phyloP scores from a whole-genome alignment of 1,139 yeast genomes.

The Candida gigantensis region DNA sequence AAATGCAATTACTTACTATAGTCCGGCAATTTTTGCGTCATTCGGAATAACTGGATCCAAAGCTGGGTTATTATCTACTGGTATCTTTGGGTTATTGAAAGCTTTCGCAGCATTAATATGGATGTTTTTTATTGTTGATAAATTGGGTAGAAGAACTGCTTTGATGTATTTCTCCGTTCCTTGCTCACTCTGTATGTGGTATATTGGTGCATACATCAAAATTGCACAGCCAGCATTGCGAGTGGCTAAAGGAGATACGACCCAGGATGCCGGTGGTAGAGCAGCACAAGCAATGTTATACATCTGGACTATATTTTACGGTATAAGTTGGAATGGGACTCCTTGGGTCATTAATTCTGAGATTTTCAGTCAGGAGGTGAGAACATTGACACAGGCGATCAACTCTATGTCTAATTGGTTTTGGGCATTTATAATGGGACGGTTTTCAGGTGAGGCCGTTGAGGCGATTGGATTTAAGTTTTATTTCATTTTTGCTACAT shows the following conservation, averaged over 20 bases:
- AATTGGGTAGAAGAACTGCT: constrained; percentile 48
- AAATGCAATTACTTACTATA: constrained; percentile 36
- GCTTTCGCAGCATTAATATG: constrained; percentile 43
- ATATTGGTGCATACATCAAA: constrained; percentile 50
- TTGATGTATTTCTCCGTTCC: constrained; percentile 41
- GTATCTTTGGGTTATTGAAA: constrained; percentile 57
- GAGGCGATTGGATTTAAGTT: constrained; percentile 44
- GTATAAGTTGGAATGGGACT: constrained; percentile 48
- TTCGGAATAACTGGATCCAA: constrained; percentile 31
- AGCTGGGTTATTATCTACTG: constrained; percentile 57
- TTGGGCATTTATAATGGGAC: constrained; percentile 51
- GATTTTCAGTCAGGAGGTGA: constrained; percentile 42
- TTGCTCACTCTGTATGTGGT: constrained; percentile 52
- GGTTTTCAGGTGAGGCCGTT: constrained; percentile 46
- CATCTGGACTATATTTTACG: constrained; percentile 47
- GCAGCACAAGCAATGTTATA: constrained; percentile 52
- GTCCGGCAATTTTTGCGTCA: constrained; percentile 34
- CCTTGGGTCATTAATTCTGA: constrained; percentile 52
- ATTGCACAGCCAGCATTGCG: constrained; percentile 36
- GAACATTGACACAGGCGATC: constrained; percentile 45
- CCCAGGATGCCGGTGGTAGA: constrained; percentile 39
- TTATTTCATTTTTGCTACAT: constrained; percentile 44
- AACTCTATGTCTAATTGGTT: constrained; percentile 51
- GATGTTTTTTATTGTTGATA: constrained; percentile 49
- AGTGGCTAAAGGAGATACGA: constrained; percentile 23